Conservation (phyloP, 225 moss, liverwort and hornwort genomes). For the Marchantia polymorpha region DNA sequence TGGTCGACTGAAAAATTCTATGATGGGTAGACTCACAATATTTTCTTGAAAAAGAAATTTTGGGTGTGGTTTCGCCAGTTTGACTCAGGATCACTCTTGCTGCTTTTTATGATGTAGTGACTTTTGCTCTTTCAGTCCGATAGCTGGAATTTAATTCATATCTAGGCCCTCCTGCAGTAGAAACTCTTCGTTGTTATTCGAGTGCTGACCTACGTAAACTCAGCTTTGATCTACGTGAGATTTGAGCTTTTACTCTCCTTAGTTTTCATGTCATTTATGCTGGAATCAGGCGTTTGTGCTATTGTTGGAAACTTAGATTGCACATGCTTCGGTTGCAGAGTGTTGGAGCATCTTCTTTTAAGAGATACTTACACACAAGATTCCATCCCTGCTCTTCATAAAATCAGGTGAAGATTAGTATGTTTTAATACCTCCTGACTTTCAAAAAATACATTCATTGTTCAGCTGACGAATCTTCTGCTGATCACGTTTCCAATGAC, state of each 20-base stretch:
- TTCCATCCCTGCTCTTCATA: constrained; percentile 92
- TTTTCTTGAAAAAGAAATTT: background rate
- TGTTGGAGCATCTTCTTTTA: constrained; percentile 92
- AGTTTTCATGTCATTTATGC: background rate
- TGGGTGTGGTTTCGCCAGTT: background rate
- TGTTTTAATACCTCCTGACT: background rate
- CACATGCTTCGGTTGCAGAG: constrained; percentile 43
- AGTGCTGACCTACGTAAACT: background rate
- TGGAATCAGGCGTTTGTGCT: too few relatives aligned
- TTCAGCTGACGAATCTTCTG: too few relatives aligned
- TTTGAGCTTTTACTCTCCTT: too few relatives aligned
- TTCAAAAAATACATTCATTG: background rate
- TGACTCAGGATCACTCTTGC: background rate
- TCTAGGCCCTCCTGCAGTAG: background rate
- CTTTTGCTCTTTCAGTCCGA: background rate
- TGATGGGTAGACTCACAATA: too few relatives aligned
- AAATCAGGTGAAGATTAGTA: constrained; percentile 52
- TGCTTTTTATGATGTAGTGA: background rate
- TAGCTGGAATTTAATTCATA: background rate
- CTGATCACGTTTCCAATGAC: too few relatives aligned
- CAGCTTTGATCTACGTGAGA: background rate
- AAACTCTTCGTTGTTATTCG: background rate
- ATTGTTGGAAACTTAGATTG: background rate
- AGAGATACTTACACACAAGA: constrained; percentile 98
- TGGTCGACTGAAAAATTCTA: too few relatives aligned